A percentile compares a stretch with the other conserved stretches of the same genome.
phyloP scores from a whole-genome alignment of 345 rosid genomes.

The Toxicodendron radicans region DNA sequence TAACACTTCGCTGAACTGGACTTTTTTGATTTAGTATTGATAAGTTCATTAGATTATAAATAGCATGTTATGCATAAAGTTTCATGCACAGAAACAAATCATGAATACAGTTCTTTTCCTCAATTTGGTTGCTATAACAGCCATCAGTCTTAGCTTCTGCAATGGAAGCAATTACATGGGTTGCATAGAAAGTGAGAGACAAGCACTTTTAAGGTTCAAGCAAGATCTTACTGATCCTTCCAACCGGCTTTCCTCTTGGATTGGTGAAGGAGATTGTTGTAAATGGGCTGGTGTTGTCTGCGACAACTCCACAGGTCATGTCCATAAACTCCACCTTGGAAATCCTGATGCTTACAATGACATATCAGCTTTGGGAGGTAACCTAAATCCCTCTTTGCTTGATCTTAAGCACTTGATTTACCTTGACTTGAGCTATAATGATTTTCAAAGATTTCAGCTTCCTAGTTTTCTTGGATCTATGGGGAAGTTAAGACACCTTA shows the following conservation, averaged over 20 bases:
- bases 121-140: neutral
- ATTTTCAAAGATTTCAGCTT: neutral
- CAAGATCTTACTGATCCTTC: neutral
- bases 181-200: constrained; percentile 1
- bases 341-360: neutral
- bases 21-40: too few species aligned
- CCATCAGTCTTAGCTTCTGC: neutral
- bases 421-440: neutral
- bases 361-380: neutral
- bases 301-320: constrained; percentile 22
- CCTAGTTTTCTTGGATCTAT: neutral
- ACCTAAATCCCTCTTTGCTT: constrained; percentile 4
- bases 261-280: constrained; percentile 26
- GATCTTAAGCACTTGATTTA: neutral
- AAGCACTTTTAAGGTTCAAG: constrained; percentile 1
- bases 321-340: constrained; percentile 21
- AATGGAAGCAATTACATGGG: neutral
- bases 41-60: too few species aligned
- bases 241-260: neutral
- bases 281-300: constrained; percentile 34
- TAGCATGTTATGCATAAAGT: too few species aligned
- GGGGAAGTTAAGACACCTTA: neutral
- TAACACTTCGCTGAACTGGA: too few species aligned
- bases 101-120: neutral
- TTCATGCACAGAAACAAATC: neutral